Conservation (phyloP, 495 filamentous ascomycete genomes). For the Penicillium bovifimosum region DNA sequence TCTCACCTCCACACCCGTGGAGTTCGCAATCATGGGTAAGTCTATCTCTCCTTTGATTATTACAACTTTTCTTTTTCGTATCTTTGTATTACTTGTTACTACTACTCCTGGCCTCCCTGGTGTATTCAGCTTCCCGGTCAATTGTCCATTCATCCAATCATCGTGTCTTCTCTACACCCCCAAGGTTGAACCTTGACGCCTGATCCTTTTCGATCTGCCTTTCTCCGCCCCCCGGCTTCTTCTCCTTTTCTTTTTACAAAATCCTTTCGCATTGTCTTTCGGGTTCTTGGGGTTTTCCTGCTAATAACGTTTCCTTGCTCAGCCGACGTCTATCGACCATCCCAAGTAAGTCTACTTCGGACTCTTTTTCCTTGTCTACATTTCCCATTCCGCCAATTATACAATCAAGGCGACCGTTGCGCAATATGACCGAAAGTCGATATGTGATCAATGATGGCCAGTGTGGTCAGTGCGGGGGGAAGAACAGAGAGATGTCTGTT, state of each 20-base stretch:
- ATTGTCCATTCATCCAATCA: constrained; percentile 21
- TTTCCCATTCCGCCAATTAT: constrained; percentile 2
- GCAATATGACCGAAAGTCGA: neutral
- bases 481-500: constrained; percentile 11
- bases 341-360: constrained; percentile 42
- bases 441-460: constrained; percentile 4
- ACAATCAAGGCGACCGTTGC: constrained; percentile 5
- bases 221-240: constrained; percentile 11
- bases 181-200: constrained; percentile 21
- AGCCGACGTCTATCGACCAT: constrained; percentile 54
- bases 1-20: constrained; percentile 6
- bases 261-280: constrained; percentile 15
- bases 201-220: constrained; percentile 18
- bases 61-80: constrained; percentile 12
- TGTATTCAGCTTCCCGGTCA: constrained; percentile 23
- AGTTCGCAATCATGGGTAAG: constrained; percentile 26
- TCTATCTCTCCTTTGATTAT: constrained; percentile 13
- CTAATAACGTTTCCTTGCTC: constrained; percentile 14
- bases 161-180: constrained; percentile 10
- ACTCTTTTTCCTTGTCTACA: constrained; percentile 1
- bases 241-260: constrained; percentile 14
- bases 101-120: constrained; percentile 17
- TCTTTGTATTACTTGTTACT: constrained; percentile 21
- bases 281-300: constrained; percentile 21
- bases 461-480: constrained; percentile 29